Base-by-base conservation (phyloP, 169 alveolate genomes). In the Cyclospora cayetanensis region DNA sequence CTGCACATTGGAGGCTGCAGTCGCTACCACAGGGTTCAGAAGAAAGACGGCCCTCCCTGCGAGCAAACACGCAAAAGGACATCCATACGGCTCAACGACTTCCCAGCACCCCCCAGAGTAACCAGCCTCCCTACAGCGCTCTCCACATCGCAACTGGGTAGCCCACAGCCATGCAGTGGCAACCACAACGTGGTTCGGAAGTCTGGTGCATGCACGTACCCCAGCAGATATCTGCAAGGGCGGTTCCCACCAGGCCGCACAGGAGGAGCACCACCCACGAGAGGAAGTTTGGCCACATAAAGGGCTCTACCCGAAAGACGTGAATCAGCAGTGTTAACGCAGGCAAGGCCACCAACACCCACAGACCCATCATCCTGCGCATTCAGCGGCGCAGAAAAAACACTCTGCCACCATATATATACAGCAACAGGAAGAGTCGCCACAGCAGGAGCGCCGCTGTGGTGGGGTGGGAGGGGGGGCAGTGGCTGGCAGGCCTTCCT, bases 261-360 rank as follows among this genome's bases (percentile, higher is more conserved):
- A 60, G 31, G 27, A 60, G 72, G 12, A 60, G 72, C 72, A 60
- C 72, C n/a, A 15, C 72, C 63, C 83, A 70, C 5, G 83, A 34
- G 55, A 70, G 27, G 27, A 39, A 31, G 39, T 70, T 39, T 5
- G 83, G 83, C 83, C 83, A 70, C 83, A 70, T 70, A 29, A 70
- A 70, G 12, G 52, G 35, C 53, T 70, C 83, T 29, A 70, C 39
- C 53, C 34, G 83, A 50, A 70, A 39, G 60, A 70, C 53, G 83
- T 70, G 83, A 50, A 70, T 50, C 83, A 70, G 50, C 53, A 70
- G 55, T 39, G 83, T 70, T 55, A 70, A 31, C 83, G 39, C 43
- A 31, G 83, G 83, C 83, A 70, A 41, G 29, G 50, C 34, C 83
- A 70, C 35, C 72, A 60, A n/a, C 34, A 60, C 72, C 72, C 72